Evolutionary conservation across 169 alveolate genomes (phyloP).

Genomic region (Plasmodium vivax): DNA sequence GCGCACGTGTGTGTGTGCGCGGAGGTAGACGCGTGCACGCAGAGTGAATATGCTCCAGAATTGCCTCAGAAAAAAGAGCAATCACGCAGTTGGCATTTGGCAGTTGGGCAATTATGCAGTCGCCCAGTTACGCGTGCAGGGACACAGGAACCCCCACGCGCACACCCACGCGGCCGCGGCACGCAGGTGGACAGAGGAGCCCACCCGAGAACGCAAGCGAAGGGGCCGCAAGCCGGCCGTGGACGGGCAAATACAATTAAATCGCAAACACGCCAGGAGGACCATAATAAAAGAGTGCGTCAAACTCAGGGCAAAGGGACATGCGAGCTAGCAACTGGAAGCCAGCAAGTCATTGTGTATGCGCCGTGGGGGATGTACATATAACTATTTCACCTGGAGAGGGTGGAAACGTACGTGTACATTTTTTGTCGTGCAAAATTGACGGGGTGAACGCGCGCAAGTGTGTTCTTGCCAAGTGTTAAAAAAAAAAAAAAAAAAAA

Average conservation of each 20-base stretch:
- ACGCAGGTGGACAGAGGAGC: background rate
- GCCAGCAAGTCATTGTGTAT: background rate
- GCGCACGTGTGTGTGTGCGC: background rate
- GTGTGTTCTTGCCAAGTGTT: background rate
- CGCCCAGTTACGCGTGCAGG: background rate
- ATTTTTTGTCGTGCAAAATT: background rate
- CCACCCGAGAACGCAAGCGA: background rate
- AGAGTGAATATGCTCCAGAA: background rate
- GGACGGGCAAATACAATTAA: background rate
- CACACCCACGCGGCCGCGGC: background rate
- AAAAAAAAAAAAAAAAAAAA: background rate
- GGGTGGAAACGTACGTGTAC: background rate
- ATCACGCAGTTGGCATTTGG: background rate
- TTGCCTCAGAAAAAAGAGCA: background rate
- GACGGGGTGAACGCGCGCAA: background rate
- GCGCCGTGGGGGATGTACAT: background rate
- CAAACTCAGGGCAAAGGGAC: background rate
- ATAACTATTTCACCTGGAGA: background rate
- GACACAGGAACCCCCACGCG: background rate
- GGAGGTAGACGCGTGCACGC: background rate
- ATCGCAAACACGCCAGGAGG: background rate
- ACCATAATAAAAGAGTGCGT: background rate
- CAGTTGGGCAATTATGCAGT: background rate
- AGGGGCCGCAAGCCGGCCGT: background rate
- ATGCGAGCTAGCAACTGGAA: background rate